Base-by-base conservation (phyloP, 2,329 filamentous ascomycete genomes). In the Ophiostoma montium region DNA sequence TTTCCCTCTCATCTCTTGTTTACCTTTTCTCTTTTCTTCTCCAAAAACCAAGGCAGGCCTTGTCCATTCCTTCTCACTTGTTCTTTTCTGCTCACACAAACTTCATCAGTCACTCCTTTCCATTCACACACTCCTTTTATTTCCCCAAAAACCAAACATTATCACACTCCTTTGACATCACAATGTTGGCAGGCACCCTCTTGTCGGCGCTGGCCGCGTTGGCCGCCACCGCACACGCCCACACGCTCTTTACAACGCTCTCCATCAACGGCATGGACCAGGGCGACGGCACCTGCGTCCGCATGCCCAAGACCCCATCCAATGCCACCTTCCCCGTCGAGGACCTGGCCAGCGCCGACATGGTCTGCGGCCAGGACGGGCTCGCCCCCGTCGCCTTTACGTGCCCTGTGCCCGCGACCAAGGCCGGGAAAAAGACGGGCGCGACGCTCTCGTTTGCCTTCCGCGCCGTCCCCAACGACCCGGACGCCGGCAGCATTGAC, bases 231-330 rank as follows among this genome's bases (percentile, higher is more conserved):
- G 64, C 63, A 19, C 61, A 60, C 44, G 76, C 75, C 38, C 80
- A 85, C 59, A 82, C 79, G 6, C 61, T 76, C 45, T 76, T 84
- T 60, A 80, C 78, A 1, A 82, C 74, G 4, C 66, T 84, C 45
- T 80, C 73, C 55, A 64, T 85, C 56, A 68, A 83, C 57, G 74
- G 74, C 52, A 63, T 71, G 44, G 71, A 74, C 57, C 78, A 86
- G 63, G 84, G 84, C 53, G 78, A 84, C 59, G 83, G 76, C 30
- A 81, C 78, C 23, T 86, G 82, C 57, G 72, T 88, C 46, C 79
- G 84, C 38, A 82, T 83, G 74, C 75, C 75, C 48, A 68, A 64
- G 36, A 65, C 76, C 49, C 64, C 69, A 3, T 61, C 62, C 7
- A 72, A 68, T 0, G 70, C 74, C 46, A 82, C 74, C 5, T 63